Evolutionary conservation across 2,329 filamentous ascomycete species (phyloP), one percentile per base, ranked within the genome.

Genomic region (Phyllosticta paracitricarpa): DNA sequence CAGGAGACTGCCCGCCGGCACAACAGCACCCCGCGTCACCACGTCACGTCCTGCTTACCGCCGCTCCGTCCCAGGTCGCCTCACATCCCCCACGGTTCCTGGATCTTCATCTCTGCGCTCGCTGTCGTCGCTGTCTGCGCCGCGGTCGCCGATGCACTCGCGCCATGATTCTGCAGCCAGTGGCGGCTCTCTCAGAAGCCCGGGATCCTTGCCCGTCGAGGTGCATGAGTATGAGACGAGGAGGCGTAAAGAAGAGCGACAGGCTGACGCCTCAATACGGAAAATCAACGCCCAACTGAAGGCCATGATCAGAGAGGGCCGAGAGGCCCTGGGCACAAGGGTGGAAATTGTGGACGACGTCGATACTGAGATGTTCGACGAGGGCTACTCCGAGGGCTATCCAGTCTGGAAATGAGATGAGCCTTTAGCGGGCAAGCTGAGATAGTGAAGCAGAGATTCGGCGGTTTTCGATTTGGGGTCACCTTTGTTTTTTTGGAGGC

Each of bases 221-320:
- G 89, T 89, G 6, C 87, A 87, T 69, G 82, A 83, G 54, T 84
- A 92, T 61, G 86, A 90, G 5, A 85, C 86, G n/a, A 82, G 84
- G 69, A 83, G 87, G 65, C 80, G 85, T 25, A 83, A 84, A 57
- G 88, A 89, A 62, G 91, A 96, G 68, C 81, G 85, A 54, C 87
- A 92, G 67, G 83, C 89, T 7, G 91, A 97, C 67, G 84, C 86
- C 53, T 86, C 88, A 58, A 88, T 97, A 67, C 85, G 85, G 56
- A 84, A 87, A 26, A 85, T 97, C 74, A 95, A 94, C 70, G 81
- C 84, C 56, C 85, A 89, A 67, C 77, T 97, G 56, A 84, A 89
- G 69, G 88, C 87, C 35, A 91, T 99, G 88, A 95, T 99, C 60
- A 82, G 86, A 1, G 88, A 97, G 73, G 94, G 92, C 0, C 88